Evolutionary conservation across 2,329 filamentous ascomycete species (phyloP).

Genomic region (Penicillium sp.): DNA sequence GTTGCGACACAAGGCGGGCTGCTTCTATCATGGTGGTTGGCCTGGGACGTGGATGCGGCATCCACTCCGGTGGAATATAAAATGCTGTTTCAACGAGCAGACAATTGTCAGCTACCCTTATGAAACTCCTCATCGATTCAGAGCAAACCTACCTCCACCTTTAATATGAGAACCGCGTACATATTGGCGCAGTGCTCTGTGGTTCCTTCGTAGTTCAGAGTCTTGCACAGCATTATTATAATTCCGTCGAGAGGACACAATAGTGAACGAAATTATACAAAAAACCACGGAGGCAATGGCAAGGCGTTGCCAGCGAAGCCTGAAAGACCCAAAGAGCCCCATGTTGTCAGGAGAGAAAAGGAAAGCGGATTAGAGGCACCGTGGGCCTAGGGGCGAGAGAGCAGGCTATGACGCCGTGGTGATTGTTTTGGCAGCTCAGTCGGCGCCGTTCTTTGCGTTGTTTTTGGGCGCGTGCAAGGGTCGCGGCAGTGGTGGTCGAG

Average conservation of each 20-base stretch:
- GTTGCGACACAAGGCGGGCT: constrained; percentile 21
- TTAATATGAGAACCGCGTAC: constrained; percentile 7
- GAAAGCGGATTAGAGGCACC: constrained; percentile 9
- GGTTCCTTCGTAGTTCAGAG: constrained; percentile 2
- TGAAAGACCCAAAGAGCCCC: constrained; percentile 5
- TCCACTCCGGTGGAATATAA: constrained; percentile 16
- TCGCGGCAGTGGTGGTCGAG: too few species aligned
- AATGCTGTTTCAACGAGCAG: constrained; percentile 8
- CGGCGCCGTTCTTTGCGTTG: too few species aligned
- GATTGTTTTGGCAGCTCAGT: not conserved
- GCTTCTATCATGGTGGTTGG: constrained; percentile 25
- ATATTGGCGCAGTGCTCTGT: constrained; percentile 14
- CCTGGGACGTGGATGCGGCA: constrained; percentile 7
- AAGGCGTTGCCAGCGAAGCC: constrained; percentile 17
- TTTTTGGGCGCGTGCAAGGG: not conserved
- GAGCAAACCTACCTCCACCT: constrained; percentile 12
- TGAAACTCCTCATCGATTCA: not conserved
- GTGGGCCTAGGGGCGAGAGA: not conserved
- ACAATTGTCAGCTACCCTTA: not conserved
- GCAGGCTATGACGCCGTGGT: constrained; percentile 1
- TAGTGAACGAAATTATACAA: constrained; percentile 5
- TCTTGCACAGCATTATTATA: not conserved
- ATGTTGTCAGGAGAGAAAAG: not conserved
- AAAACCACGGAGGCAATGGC: constrained; percentile 11
- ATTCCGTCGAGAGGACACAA: constrained; percentile 9